A percentile compares a stretch with the other conserved stretches of the same genome.
phyloP scores from a whole-genome alignment of 768 basidiomycete genomes.

The Leccinum obscurum region DNA sequence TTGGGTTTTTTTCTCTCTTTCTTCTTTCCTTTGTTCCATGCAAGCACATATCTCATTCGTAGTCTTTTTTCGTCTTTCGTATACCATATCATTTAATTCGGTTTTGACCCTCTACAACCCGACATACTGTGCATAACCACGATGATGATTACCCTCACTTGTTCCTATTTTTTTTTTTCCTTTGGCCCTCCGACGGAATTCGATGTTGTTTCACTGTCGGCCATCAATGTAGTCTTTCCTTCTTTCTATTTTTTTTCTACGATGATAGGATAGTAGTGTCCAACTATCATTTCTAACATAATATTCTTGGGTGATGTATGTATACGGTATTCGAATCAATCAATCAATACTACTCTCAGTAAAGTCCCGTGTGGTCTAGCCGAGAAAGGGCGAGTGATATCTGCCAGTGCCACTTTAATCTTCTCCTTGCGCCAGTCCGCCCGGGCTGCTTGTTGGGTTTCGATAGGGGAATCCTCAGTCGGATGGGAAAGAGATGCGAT shows the following conservation, averaged over 20 bases:
- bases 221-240: neutral
- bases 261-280: conserved; percentile 15
- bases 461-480: neutral
- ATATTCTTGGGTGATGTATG: conserved; percentile 14
- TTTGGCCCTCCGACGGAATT: neutral
- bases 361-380: neutral
- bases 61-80: conserved; percentile 10
- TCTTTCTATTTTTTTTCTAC: neutral
- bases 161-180: neutral
- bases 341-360: neutral
- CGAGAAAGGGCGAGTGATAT: neutral
- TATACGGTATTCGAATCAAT: conserved; percentile 2
- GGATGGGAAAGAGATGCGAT: neutral
- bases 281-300: conserved; percentile 14
- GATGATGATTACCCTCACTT: conserved; percentile 3
- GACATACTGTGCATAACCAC: conserved; percentile 26
- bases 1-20: neutral
- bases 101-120: conserved; percentile 8
- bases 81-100: conserved; percentile 28
- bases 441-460: neutral
- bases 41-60: conserved; percentile 13
- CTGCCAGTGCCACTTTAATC: neutral
- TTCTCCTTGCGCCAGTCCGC: neutral
- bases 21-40: conserved; percentile 4
- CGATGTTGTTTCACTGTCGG: neutral